A percentile compares a stretch with the other conserved stretches of the same genome.
These are phyloP conservation scores for Neoascochyta sp. DNA, from an alignment of 2,329 filamentous ascomycete genomes.

Conservation along the genomic window DNA sequence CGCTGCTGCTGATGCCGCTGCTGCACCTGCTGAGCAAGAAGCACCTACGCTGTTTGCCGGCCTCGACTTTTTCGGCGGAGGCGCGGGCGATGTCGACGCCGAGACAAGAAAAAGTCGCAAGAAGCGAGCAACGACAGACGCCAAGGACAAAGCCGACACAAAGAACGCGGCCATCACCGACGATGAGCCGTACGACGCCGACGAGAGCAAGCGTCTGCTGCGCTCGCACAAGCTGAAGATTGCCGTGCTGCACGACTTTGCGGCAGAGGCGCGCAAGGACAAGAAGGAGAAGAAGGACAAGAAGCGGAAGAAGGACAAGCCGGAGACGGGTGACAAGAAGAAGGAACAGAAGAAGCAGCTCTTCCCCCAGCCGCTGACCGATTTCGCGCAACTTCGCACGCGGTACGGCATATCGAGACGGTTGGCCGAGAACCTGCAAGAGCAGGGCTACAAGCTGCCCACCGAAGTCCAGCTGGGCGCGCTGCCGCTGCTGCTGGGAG, in stretches of 20 bases:
- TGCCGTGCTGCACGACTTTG: constrained; percentile 60
- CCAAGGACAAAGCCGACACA: constrained; percentile 1
- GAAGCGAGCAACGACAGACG: constrained; percentile 8
- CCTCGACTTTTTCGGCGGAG: constrained; percentile 45
- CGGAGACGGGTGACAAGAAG: constrained; percentile 37
- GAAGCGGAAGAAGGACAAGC: constrained; percentile 42
- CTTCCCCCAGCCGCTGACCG: constrained; percentile 73
- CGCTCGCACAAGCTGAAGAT: constrained; percentile 82
- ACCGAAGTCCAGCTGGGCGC: constrained; percentile 92
- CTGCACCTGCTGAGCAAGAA: constrained; percentile 1
- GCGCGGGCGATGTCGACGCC: constrained; percentile 7
- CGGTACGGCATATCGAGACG: constrained; percentile 70
- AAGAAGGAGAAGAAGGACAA: constrained; percentile 53
- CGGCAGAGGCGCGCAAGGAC: constrained; percentile 30
- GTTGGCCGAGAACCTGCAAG: constrained; percentile 71
- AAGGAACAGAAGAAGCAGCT: constrained; percentile 59
- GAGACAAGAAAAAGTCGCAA: constrained; percentile 17
- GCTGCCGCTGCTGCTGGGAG: constrained; percentile 70
- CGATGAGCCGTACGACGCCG: constrained; percentile 53
- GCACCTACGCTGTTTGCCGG: constrained; percentile 25
- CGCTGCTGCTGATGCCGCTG: constrained; percentile 8
- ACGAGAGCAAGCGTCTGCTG: constrained; percentile 70
- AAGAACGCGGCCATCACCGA: constrained; percentile 56
- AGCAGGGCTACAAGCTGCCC: constrained; percentile 81
- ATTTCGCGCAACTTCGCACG: constrained; percentile 68